These are phyloP conservation scores for Laetiporus sulphureus DNA, from an alignment of 1,284 basidiomycete species.

Conservation along the genomic window DNA sequence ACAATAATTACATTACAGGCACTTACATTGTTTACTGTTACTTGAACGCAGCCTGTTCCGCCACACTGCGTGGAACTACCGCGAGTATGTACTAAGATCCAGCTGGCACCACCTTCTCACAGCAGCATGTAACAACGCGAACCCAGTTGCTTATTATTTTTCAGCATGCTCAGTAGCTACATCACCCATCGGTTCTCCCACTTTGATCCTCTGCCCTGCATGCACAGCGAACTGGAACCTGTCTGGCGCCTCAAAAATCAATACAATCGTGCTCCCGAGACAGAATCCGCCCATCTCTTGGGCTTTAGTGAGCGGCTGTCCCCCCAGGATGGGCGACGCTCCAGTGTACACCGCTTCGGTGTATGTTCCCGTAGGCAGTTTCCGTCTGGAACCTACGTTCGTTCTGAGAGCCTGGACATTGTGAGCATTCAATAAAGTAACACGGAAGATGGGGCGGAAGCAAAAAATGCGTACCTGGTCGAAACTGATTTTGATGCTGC, in stretches of 20 bases:
- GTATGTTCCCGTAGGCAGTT: constrained; percentile 83
- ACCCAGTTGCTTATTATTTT: too few relatives aligned
- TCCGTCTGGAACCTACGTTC: constrained; percentile 60
- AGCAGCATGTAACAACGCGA: too few relatives aligned
- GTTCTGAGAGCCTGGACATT: constrained; percentile 65
- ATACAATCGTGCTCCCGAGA: constrained; percentile 92
- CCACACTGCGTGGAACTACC: too few relatives aligned
- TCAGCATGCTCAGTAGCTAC: constrained; percentile 20
- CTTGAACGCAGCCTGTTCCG: too few relatives aligned
- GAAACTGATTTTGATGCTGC: constrained; percentile 95
- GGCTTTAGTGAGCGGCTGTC: constrained; percentile 82
- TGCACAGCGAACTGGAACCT: constrained; percentile 80
- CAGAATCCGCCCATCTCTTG: constrained; percentile 98
- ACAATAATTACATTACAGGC: too few relatives aligned
- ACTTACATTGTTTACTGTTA: not conserved
- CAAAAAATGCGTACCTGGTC: constrained; percentile 56
- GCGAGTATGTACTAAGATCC: too few relatives aligned
- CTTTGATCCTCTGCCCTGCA: constrained; percentile 82
- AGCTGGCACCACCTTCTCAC: too few relatives aligned
- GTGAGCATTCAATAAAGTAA: not conserved
- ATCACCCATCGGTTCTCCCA: constrained; percentile 75
- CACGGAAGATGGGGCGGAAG: not conserved
- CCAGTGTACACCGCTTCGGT: constrained; percentile 86
- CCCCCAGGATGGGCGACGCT: constrained; percentile 77
- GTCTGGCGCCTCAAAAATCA: constrained; percentile 93